phyloP scores from a whole-genome alignment of 140 eudicot species.

The Flaveria floridana region DNA sequence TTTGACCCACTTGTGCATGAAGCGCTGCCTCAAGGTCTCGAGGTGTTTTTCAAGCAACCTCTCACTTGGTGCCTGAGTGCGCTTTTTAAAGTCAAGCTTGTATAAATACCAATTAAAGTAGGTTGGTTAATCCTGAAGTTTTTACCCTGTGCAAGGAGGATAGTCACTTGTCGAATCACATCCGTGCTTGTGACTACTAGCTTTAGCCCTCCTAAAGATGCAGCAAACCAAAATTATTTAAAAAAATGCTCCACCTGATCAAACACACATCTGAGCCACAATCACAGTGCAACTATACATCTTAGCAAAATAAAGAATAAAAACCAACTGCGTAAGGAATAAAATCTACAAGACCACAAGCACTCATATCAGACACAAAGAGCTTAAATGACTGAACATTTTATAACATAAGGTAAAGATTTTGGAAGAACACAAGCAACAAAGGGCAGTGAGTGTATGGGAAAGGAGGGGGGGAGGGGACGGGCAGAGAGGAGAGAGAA shows the following conservation, averaged over 20 bases:
- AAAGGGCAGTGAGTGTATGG: neutral
- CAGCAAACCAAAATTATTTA: constrained; percentile 32
- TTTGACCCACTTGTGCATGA: neutral
- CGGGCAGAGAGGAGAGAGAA: neutral
- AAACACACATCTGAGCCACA: constrained; percentile 21
- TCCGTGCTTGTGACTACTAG: constrained; percentile 33
- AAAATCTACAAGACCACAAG: neutral
- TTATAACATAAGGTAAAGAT: too few relatives aligned
- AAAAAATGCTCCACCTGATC: constrained; percentile 29
- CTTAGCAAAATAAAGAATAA: constrained; percentile 17
- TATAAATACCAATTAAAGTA: constrained; percentile 15
- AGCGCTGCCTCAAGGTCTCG: neutral
- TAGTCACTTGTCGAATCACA: constrained; percentile 51
- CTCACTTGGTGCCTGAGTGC: neutral
- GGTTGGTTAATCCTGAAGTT: constrained; percentile 3
- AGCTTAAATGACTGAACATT: neutral
- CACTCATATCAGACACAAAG: neutral
- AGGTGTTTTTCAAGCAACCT: neutral
- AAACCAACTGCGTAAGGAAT: neutral
- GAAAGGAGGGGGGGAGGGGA: neutral
- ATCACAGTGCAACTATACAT: constrained; percentile 18
- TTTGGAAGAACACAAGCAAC: constrained; percentile 1
- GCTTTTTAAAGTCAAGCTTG: neutral
- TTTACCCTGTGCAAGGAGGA: constrained; percentile 83
- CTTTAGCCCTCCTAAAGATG: constrained; percentile 60